Conservation (phyloP, 345 rosid genomes). For the Melaleuca quinquenervia region DNA sequence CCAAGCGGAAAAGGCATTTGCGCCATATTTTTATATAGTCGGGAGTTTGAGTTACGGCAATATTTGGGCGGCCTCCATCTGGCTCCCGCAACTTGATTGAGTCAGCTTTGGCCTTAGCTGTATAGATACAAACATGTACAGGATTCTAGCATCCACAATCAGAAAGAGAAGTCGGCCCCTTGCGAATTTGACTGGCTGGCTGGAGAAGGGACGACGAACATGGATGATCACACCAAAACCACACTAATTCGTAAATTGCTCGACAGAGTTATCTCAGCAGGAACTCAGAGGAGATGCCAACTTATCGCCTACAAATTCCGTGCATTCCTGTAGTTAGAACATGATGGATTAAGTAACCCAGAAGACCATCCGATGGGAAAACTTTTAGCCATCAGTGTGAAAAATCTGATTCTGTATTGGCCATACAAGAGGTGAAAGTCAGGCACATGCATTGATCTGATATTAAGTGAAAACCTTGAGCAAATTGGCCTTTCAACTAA, state of each 20-base stretch:
- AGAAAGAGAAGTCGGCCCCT: neutral
- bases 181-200: neutral
- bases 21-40: neutral
- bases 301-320: slow-evolving; percentile 5
- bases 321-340: neutral
- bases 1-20: neutral
- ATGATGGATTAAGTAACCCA: neutral
- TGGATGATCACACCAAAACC: neutral
- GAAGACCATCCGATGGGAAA: neutral
- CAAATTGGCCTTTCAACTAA: neutral
- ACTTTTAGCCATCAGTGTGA: fast-evolving
- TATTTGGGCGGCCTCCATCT: neutral
- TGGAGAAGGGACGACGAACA: neutral
- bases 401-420: neutral
- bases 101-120: neutral
- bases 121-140: slow-evolving; percentile 6
- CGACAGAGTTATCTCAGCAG: neutral
- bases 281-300: neutral
- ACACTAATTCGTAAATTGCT: neutral
- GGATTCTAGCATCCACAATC: neutral
- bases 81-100: neutral
- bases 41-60: neutral
- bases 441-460: neutral
- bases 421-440: neutral
- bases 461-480: neutral